These are phyloP conservation scores for Populus davidiana DNA, from an alignment of 345 rosid species.

Conservation along the genomic window DNA sequence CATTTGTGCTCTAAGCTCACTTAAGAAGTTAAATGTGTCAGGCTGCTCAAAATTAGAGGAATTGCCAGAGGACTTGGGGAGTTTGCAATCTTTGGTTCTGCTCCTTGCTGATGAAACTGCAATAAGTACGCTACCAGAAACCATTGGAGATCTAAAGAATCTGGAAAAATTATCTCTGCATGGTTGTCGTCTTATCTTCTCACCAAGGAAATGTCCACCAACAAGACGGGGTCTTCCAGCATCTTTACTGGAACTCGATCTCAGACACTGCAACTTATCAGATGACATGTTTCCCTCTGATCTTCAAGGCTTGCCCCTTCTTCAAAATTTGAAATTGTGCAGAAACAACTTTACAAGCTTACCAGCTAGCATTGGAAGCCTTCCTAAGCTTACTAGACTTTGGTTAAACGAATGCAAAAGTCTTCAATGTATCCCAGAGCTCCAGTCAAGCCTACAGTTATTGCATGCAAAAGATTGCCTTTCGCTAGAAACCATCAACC, in stretches of 20 bases:
- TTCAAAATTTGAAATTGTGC: conserved; percentile 5
- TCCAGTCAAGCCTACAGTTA: background rate
- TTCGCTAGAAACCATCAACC: background rate
- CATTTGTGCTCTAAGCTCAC: background rate
- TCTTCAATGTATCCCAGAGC: conserved; percentile 8
- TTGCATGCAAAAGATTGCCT: conserved; percentile 11
- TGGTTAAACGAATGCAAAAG: conserved; percentile 3
- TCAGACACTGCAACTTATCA: background rate
- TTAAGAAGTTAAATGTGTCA: conserved; percentile 4
- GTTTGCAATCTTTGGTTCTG: background rate
- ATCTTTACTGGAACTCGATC: conserved; percentile 1
- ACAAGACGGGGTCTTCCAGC: background rate
- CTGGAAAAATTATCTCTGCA: background rate
- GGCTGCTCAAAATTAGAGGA: conserved; percentile 10
- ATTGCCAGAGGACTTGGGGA: background rate
- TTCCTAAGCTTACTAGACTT: background rate
- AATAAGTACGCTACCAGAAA: background rate
- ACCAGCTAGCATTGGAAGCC: conserved; percentile 6
- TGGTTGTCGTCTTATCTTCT: conserved; percentile 3
- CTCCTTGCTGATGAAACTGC: background rate
- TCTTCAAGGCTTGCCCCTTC: background rate
- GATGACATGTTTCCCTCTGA: conserved; percentile 9
- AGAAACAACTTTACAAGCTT: conserved; percentile 13
- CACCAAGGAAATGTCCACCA: background rate
- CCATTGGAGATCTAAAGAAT: background rate